Conservation (phyloP, 768 basidiomycete genomes). For the Lentinus brumalis region DNA sequence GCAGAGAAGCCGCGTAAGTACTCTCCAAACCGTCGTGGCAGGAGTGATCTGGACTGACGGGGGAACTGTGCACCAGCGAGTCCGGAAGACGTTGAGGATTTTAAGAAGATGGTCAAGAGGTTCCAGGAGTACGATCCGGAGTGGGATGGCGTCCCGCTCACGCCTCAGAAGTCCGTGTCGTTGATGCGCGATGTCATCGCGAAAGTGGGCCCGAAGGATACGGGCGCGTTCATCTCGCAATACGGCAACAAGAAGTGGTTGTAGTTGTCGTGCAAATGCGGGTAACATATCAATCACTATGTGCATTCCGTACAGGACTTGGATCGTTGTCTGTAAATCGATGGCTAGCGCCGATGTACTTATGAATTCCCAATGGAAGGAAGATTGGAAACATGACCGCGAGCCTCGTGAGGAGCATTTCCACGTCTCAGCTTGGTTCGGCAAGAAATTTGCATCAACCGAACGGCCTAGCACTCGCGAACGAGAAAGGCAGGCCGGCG, state of each 20-base stretch:
- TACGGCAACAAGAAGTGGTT: conserved; percentile 28
- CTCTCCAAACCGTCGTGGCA: too few relatives aligned
- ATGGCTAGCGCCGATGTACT: too few relatives aligned
- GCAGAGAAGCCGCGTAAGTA: conserved; percentile 18
- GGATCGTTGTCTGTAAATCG: too few relatives aligned
- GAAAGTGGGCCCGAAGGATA: conserved; percentile 13
- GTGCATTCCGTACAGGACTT: not conserved
- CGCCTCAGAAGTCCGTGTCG: conserved; percentile 18
- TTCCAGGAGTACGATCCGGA: conserved; percentile 20
- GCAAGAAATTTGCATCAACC: too few relatives aligned
- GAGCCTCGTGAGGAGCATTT: too few relatives aligned
- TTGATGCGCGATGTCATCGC: conserved; percentile 13
- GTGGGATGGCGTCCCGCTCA: conserved; percentile 14
- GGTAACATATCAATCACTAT: not conserved
- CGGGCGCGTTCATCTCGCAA: conserved; percentile 29
- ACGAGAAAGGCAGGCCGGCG: too few relatives aligned
- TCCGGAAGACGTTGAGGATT: conserved; percentile 19
- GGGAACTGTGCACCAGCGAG: not conserved
- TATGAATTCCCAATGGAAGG: too few relatives aligned
- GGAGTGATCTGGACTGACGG: too few relatives aligned
- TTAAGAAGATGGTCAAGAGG: conserved; percentile 32
- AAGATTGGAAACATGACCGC: too few relatives aligned
- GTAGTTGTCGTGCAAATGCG: not conserved
- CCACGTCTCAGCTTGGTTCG: too few relatives aligned
- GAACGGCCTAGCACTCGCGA: too few relatives aligned